These are phyloP conservation scores for Penicillium cosmopolitanum DNA, from an alignment of 495 filamentous ascomycete species.

Conservation along the genomic window DNA sequence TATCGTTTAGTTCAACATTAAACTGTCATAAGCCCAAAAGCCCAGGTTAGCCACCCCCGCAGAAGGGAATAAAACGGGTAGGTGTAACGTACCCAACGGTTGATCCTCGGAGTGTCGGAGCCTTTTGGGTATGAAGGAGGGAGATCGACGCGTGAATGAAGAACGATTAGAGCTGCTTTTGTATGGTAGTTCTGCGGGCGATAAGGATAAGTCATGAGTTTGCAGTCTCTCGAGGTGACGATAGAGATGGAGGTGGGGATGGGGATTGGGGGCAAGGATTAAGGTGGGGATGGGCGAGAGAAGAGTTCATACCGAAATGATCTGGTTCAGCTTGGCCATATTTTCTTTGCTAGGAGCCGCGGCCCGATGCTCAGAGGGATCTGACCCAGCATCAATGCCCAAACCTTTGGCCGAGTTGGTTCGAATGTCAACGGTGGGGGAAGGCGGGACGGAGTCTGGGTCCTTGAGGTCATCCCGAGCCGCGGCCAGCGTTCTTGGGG, in stretches of 20 bases:
- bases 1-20: constrained; percentile 91
- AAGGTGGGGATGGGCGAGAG: constrained; percentile 5
- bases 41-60: background rate
- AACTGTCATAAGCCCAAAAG: constrained; percentile 60
- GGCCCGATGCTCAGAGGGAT: constrained; percentile 45
- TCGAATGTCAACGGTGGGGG: constrained; percentile 41
- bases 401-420: constrained; percentile 41
- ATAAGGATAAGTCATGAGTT: constrained; percentile 5
- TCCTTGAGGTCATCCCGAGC: constrained; percentile 74
- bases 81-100: constrained; percentile 85
- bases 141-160: constrained; percentile 75
- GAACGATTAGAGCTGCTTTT: constrained; percentile 84
- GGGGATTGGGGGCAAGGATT: background rate
- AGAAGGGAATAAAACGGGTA: background rate
- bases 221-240: background rate
- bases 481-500: constrained; percentile 63
- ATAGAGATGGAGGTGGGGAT: constrained; percentile 8
- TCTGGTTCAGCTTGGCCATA: constrained; percentile 80
- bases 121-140: constrained; percentile 63
- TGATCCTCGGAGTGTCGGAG: constrained; percentile 65
- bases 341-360: constrained; percentile 55
- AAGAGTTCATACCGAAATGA: constrained; percentile 74
- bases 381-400: constrained; percentile 47
- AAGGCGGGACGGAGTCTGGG: constrained; percentile 42
- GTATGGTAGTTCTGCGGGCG: constrained; percentile 78